Evolutionary conservation across 2,329 filamentous ascomycete genomes (phyloP).

Genomic region (Epichloe hybrida): DNA sequence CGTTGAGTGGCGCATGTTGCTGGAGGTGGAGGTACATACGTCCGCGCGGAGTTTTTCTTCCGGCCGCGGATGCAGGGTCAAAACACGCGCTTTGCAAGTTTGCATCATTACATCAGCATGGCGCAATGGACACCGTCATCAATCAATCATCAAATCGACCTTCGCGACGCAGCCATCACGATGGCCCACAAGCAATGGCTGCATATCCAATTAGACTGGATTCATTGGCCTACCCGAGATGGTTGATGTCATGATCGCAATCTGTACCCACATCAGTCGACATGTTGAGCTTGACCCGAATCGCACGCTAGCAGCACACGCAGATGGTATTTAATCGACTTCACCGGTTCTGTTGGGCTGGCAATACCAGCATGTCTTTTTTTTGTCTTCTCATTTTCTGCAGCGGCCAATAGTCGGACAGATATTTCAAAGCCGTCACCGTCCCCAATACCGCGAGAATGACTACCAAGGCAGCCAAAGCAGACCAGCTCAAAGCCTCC

Average conservation of each 20-base stretch:
- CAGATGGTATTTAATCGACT: not conserved
- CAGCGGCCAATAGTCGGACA: not conserved
- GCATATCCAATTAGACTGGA: not conserved
- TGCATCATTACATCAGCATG: too few species aligned
- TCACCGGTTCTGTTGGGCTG: not conserved
- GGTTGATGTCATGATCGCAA: constrained; percentile 6
- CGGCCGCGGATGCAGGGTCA: too few species aligned
- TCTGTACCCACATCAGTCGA: not conserved
- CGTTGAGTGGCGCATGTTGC: too few species aligned
- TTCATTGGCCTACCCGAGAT: not conserved
- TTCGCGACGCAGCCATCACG: too few species aligned
- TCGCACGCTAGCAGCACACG: not conserved
- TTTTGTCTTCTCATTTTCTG: not conserved
- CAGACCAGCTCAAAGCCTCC: constrained; percentile 44
- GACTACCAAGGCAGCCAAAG: constrained; percentile 36
- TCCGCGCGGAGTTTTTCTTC: too few species aligned
- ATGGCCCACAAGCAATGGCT: not conserved
- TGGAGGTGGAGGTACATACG: too few species aligned
- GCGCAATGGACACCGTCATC: too few species aligned
- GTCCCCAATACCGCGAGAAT: constrained; percentile 9
- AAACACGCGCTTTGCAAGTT: too few species aligned
- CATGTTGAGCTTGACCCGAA: not conserved
- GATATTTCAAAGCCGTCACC: not conserved
- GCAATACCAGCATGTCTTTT: too few species aligned
- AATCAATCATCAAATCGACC: too few species aligned